Base-by-base conservation (phyloP, 163 green algal species). In the Chlamydomonas reinhardtii region DNA sequence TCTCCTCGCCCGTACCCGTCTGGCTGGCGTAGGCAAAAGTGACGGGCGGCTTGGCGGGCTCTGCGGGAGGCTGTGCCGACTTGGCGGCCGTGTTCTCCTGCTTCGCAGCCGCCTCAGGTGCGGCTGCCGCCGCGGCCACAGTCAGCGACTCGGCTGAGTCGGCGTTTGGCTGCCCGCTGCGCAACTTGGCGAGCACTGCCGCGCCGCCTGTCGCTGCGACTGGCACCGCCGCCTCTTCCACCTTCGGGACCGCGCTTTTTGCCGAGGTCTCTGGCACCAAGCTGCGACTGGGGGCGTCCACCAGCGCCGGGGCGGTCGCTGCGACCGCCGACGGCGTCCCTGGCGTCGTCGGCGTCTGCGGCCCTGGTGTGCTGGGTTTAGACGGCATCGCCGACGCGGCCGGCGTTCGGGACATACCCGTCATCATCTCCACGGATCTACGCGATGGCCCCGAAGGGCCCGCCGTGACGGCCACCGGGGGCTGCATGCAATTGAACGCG, bases 1-100 rank as follows among this genome's bases (percentile, higher is more conserved):
- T 99, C 92, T 99, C 97, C 56, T 94, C 83, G 3, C 93, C 92
- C 0, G 96, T 99, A 73, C 97, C 97, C 0, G 96, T 99, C 91
- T 99, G 97, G 32, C 95, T 99, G 25, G 91, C 97, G 88, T 98
- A 99, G 76, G 87, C 54, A 25, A 92, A 59, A 22, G 74, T 37
- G 3, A 91, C 85, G 27, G 62, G 70, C n/a, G 62, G 73, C 65
- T 81, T 73, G 24, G 31, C 56, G 5, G 70, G 22, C 76, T 34
- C 56, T 8, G 59, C 73, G 15, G n/a, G 35, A 15, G 61, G 35
- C 37, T 37, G 14, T 15, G 37, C 65, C 15, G n/a, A n/a, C 20
- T 25, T 72, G 65, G 65, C 65, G 65, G n/a, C 20, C 14, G 11
- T n/a, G 65, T 35, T 5, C 65, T 25, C 11, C 20, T 4, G n/a